Evolutionary conservation across 768 basidiomycete species (phyloP), one percentile per base, ranked within the genome.

Genomic region (Sarcodon sp.): DNA sequence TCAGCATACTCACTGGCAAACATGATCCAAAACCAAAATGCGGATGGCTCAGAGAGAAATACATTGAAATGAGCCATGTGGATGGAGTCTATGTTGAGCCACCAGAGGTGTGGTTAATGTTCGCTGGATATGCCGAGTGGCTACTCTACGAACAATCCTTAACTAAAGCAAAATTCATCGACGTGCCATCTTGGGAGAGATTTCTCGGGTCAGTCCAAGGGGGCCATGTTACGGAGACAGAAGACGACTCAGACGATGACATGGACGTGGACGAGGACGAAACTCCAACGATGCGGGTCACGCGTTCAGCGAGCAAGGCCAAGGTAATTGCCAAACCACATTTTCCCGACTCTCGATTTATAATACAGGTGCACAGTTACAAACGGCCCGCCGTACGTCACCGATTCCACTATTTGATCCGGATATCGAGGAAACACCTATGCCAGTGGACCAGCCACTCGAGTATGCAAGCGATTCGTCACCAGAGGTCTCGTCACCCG

Each of bases 81-180:
- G 21, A 27, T 27, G 21, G 21, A 27, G 21, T 27, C 21, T 27
- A 27, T 4, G 21, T 27, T 4, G 21, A 27, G 21, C 4, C 21
- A 27, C 21, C 76, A 33, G 75, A 80, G 55, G 58, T 82, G n/a
- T 57, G 65, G 34, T 66, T 68, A 9, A 50, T 68, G 1, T 73
- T 81, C 50, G 79, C 77, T 9, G 64, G 69, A 8, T 78, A 83
- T 7, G 69, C 71, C 0, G 72, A 71, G 34, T 84, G 80, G 81
- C 54, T 84, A 7, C 57, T 79, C 35, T 69, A 73, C 9, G 68
- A 79, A 45, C 73, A 73, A 50, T 56, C 53, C 21, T 8, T 52
- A 47, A 35, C 54, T 58, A 21, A 47, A 52, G 13, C 47, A 54
- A 59, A 57, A 38, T 48, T 70, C 15, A 47, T 83, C 6, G 63